Conservation (phyloP, 306 rosid genomes). For the Citrullus amarus region DNA sequence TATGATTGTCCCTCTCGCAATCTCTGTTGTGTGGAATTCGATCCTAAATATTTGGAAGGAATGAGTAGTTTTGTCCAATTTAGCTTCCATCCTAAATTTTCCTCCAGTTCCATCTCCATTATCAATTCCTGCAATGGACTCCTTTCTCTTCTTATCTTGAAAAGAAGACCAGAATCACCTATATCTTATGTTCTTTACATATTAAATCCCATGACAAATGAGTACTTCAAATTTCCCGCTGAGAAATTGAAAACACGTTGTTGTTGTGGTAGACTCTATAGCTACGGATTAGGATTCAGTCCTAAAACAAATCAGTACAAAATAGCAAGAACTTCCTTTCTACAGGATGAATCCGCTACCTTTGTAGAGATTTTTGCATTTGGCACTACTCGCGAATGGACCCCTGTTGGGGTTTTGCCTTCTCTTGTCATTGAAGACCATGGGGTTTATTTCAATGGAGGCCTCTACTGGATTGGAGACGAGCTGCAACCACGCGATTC, state of each 20-base stretch:
- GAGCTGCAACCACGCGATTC: too few relatives aligned
- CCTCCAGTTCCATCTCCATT: not conserved
- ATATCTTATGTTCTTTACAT: not conserved
- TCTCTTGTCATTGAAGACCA: too few relatives aligned
- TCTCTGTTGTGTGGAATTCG: not conserved
- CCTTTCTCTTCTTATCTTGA: not conserved
- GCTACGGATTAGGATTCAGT: not conserved
- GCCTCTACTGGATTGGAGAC: too few relatives aligned
- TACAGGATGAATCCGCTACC: not conserved
- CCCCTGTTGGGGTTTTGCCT: not conserved
- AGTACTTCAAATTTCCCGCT: not conserved
- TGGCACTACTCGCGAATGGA: not conserved
- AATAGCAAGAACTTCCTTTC: not conserved
- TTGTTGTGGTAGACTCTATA: not conserved
- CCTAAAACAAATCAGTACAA: not conserved
- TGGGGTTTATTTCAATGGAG: too few relatives aligned
- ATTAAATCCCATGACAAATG: not conserved
- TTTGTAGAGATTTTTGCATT: not conserved
- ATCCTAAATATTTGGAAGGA: not conserved
- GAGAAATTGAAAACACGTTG: not conserved
- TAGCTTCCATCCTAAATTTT: not conserved
- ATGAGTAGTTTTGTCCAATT: not conserved
- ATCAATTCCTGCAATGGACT: not conserved
- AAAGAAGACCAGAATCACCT: not conserved
- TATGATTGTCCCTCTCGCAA: too few relatives aligned